Evolutionary conservation across 2,329 filamentous ascomycete species (phyloP).

Genomic region (Neodidymelliopsis sp.): DNA sequence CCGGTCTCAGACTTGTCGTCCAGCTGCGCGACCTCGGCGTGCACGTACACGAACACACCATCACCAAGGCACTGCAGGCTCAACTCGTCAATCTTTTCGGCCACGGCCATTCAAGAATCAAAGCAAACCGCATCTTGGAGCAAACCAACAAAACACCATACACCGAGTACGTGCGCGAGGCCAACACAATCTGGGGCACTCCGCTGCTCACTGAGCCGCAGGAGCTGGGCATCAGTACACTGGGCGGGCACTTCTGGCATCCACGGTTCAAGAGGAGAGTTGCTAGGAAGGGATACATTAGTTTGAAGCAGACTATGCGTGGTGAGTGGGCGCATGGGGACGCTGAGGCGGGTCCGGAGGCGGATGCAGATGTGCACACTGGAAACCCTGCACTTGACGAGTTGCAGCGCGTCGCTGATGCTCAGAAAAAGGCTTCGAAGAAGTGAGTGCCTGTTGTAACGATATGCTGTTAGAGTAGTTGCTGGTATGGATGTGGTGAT

Average conservation of each 20-base stretch:
- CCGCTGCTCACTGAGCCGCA: conserved; percentile 35
- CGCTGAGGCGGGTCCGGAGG: neutral
- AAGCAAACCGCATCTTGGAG: conserved; percentile 39
- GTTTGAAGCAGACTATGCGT: neutral
- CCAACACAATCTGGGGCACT: conserved; percentile 42
- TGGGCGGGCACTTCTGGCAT: conserved; percentile 4
- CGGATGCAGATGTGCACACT: neutral
- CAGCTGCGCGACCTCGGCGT: conserved; percentile 41
- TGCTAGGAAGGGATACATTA: neutral
- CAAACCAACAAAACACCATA: conserved; percentile 30
- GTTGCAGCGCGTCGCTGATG: neutral
- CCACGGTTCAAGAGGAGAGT: conserved; percentile 2
- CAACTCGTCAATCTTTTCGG: conserved; percentile 44
- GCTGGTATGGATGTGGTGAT: no score
- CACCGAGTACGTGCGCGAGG: conserved; percentile 31
- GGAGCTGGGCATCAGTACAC: neutral
- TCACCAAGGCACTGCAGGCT: conserved; percentile 36
- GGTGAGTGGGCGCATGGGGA: neutral
- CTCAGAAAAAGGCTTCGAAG: neutral
- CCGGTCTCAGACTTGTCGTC: conserved; percentile 37
- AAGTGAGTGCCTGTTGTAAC: neutral
- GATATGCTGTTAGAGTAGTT: neutral
- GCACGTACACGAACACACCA: conserved; percentile 32
- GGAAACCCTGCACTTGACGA: neutral
- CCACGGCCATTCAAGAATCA: conserved; percentile 25